These are phyloP conservation scores for Elaeagnus macrophylla DNA, from an alignment of 306 rosid genomes.

Conservation along the genomic window DNA sequence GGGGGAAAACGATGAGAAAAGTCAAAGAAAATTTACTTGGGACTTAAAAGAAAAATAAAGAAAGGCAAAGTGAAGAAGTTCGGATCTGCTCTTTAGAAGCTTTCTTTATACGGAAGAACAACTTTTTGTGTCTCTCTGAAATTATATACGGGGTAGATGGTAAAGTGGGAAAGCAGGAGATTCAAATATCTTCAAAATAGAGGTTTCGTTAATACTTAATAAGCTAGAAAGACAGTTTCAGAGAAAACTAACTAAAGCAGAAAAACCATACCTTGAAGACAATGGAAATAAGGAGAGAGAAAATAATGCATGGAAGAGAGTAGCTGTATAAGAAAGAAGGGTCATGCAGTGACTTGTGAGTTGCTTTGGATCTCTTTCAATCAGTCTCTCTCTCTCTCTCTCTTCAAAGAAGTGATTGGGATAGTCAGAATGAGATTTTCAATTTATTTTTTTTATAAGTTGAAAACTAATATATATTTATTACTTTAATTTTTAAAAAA, in stretches of 20 bases:
- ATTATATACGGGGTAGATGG: slow-evolving; percentile 2
- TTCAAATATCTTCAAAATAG: slow-evolving; percentile 24
- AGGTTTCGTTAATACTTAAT: neutral
- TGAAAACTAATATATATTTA: too few species aligned
- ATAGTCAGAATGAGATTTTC: too few species aligned
- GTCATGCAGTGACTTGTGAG: neutral
- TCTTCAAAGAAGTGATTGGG: too few species aligned
- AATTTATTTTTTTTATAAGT: too few species aligned
- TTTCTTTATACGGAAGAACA: slow-evolving; percentile 17
- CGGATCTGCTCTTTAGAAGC: slow-evolving; percentile 12
- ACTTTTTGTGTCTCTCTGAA: slow-evolving; percentile 20
- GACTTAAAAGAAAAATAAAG: neutral
- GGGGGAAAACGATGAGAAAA: neutral
- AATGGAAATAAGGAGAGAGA: neutral
- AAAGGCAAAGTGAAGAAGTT: slow-evolving; percentile 9
- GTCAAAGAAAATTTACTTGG: neutral
- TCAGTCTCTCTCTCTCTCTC: slow-evolving; percentile 10
- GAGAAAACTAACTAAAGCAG: neutral
- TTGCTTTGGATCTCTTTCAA: neutral
- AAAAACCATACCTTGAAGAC: neutral
- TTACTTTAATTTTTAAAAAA: too few species aligned
- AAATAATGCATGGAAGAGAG: neutral
- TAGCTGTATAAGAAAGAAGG: neutral
- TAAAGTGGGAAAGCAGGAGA: slow-evolving; percentile 15
- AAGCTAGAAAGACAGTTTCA: neutral